These are phyloP conservation scores for Sisymbrium altissimum DNA, from an alignment of 345 rosid genomes.

Conservation along the genomic window DNA sequence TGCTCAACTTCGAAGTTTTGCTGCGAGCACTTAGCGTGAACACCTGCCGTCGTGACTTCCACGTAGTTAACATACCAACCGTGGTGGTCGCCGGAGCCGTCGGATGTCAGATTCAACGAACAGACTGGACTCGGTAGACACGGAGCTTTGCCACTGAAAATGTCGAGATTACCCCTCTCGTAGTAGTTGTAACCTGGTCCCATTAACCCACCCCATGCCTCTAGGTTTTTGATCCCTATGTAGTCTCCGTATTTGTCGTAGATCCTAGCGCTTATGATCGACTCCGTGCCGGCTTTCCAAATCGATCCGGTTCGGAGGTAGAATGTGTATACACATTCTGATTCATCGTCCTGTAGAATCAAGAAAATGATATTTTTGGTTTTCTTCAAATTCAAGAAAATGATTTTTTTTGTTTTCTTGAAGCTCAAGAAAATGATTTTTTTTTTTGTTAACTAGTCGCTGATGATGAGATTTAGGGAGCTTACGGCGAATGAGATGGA, in stretches of 20 bases:
- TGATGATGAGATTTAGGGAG: neutral
- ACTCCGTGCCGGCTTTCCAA: constrained; percentile 80
- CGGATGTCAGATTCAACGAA: constrained; percentile 69
- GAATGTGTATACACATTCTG: constrained; percentile 68
- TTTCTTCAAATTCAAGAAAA: neutral
- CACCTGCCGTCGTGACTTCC: constrained; percentile 62
- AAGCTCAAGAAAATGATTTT: neutral
- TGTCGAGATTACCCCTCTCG: constrained; percentile 90
- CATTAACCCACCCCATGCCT: constrained; percentile 92
- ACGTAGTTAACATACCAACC: constrained; percentile 95
- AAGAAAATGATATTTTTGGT: neutral
- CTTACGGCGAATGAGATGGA: constrained; percentile 26
- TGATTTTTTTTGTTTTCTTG: neutral
- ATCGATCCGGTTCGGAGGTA: constrained; percentile 75
- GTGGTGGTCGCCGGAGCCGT: constrained; percentile 66
- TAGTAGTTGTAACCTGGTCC: constrained; percentile 60
- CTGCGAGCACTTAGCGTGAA: constrained; percentile 51
- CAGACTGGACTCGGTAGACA: constrained; percentile 59
- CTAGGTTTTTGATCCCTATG: constrained; percentile 46
- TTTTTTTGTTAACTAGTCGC: neutral
- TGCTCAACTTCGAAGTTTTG: constrained; percentile 72
- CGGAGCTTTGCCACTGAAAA: constrained; percentile 69
- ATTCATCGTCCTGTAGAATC: constrained; percentile 38
- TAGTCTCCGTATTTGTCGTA: constrained; percentile 45
- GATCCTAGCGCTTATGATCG: constrained; percentile 52